phyloP scores from a whole-genome alignment of 495 filamentous ascomycete genomes.

The Lichenothelia convexa region DNA sequence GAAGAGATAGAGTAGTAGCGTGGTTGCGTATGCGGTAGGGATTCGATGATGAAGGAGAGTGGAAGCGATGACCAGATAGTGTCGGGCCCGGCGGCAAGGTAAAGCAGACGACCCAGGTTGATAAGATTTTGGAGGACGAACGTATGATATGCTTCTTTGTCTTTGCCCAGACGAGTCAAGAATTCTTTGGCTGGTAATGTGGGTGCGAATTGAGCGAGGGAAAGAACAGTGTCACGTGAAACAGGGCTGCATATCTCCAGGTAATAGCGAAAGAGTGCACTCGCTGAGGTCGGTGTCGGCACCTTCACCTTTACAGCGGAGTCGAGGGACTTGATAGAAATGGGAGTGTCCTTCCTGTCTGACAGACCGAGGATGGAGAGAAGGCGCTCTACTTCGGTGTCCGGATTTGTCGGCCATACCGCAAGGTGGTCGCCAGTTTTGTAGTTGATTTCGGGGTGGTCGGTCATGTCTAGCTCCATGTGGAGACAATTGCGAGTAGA shows the following conservation, averaged over 20 bases:
- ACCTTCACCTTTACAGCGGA: conserved; percentile 21
- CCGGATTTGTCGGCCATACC: conserved; percentile 14
- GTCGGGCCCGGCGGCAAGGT: conserved; percentile 7
- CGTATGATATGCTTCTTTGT: conserved; percentile 20
- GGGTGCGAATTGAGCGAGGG: conserved; percentile 29
- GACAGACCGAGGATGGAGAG: conserved; percentile 21
- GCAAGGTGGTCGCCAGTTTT: conserved; percentile 20
- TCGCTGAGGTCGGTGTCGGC: conserved; percentile 26
- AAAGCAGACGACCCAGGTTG: conserved; percentile 26
- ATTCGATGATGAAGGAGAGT: conserved; percentile 28
- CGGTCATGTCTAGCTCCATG: conserved; percentile 29
- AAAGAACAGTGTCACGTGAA: conserved; percentile 24
- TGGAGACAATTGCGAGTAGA: conserved; percentile 29
- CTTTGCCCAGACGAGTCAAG: conserved; percentile 17
- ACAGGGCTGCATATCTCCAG: conserved; percentile 32
- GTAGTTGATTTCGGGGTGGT: conserved; percentile 14
- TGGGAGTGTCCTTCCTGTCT: conserved; percentile 12
- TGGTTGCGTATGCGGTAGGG: conserved; percentile 24
- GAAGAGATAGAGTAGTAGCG: conserved; percentile 39
- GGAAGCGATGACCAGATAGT: conserved; percentile 23
- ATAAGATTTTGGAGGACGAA: conserved; percentile 21
- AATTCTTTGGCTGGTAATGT: conserved; percentile 20
- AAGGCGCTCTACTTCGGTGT: conserved; percentile 24
- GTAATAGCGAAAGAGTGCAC: conserved; percentile 28
- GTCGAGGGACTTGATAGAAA: conserved; percentile 21